phyloP scores from a whole-genome alignment of 2,329 filamentous ascomycete genomes.

The Trichoderma sp. region DNA sequence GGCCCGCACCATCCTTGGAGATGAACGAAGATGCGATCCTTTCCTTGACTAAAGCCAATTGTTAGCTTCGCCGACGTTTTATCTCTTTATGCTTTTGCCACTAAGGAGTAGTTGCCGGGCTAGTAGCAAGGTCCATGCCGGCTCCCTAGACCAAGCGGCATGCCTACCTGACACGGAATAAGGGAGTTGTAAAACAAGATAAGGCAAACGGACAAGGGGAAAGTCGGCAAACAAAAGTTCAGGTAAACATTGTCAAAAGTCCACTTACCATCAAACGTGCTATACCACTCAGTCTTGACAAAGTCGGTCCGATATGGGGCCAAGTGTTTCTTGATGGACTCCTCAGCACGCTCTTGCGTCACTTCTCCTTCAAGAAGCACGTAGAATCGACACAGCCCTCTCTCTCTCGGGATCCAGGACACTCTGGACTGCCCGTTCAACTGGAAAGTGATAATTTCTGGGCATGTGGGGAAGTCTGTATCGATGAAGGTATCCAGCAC shows the following conservation, averaged over 20 bases:
- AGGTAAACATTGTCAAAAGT: background rate
- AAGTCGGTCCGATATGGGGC: conserved; percentile 45
- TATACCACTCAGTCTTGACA: conserved; percentile 48
- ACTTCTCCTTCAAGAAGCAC: conserved; percentile 47
- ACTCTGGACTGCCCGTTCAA: conserved; percentile 45
- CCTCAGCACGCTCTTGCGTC: conserved; percentile 39
- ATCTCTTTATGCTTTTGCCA: background rate
- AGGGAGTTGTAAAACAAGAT: background rate
- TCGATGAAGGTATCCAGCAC: conserved; percentile 49
- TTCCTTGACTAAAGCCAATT: conserved; percentile 37
- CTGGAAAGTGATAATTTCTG: conserved; percentile 49
- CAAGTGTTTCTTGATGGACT: conserved; percentile 45
- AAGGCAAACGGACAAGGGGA: background rate
- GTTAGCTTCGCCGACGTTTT: background rate
- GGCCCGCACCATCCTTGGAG: conserved; percentile 40
- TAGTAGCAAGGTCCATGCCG: background rate
- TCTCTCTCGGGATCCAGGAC: conserved; percentile 49
- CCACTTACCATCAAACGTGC: conserved; percentile 46
- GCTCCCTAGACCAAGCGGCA: background rate
- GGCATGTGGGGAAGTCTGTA: conserved; percentile 46
- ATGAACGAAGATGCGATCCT: conserved; percentile 41
- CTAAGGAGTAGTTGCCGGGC: background rate
- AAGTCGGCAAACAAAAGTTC: background rate
- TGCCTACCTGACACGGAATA: background rate
- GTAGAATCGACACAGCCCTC: conserved; percentile 48